phyloP scores from a whole-genome alignment of 2,329 filamentous ascomycete species.

The Alternaria rosae region DNA sequence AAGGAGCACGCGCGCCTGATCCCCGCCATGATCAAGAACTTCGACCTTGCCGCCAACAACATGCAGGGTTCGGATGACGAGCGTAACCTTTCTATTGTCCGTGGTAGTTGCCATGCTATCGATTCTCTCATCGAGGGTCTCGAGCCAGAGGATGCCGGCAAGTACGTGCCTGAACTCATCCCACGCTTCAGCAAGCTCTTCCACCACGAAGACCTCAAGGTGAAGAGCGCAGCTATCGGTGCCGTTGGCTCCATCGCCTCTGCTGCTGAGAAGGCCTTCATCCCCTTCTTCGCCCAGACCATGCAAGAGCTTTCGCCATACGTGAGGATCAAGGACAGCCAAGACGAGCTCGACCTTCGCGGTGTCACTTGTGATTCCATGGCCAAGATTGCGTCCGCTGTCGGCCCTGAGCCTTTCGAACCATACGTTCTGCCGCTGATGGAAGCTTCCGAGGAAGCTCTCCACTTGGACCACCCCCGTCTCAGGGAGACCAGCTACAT shows the following conservation, averaged over 20 bases:
- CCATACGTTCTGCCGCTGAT: conserved; percentile 91
- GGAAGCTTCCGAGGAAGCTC: conserved; percentile 88
- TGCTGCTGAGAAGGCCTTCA: conserved; percentile 81
- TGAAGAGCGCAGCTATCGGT: conserved; percentile 88
- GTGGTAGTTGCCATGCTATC: conserved; percentile 86
- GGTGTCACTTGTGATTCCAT: conserved; percentile 91
- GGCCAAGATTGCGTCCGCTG: conserved; percentile 88
- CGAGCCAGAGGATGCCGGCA: conserved; percentile 79
- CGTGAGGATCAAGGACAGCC: conserved; percentile 83
- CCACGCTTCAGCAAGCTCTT: conserved; percentile 85
- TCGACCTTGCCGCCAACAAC: conserved; percentile 78
- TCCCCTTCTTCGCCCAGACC: conserved; percentile 88
- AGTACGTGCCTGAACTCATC: conserved; percentile 83
- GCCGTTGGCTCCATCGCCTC: conserved; percentile 91
- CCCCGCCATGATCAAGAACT: conserved; percentile 83
- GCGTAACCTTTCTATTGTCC: conserved; percentile 84
- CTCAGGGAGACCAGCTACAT: conserved; percentile 97
- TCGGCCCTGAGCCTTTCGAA: conserved; percentile 85
- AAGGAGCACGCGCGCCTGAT: conserved; percentile 86
- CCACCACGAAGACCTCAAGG: conserved; percentile 82
- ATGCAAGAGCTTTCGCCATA: conserved; percentile 90
- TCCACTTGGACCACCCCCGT: conserved; percentile 86
- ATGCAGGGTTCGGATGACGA: conserved; percentile 70
- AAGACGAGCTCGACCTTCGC: conserved; percentile 88
- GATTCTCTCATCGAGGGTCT: conserved; percentile 90